Base-by-base conservation (phyloP, 768 basidiomycete species). In the Boletus subcaerulescens region DNA sequence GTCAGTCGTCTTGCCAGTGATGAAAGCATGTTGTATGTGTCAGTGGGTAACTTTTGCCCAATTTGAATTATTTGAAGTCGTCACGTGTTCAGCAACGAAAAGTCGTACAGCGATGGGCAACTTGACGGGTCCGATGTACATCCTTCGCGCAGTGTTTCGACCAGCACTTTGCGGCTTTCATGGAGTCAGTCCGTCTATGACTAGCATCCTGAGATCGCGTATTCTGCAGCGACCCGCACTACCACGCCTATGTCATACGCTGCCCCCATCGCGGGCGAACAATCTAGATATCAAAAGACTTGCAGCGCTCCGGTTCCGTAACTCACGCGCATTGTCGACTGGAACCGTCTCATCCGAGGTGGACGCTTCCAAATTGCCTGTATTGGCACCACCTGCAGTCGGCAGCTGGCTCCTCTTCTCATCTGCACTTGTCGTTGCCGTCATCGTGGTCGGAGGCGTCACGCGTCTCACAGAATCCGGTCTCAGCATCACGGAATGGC, bases 401-500 rank as follows among this genome's bases (percentile, higher is more conserved):
- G 89, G 86, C 8, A 77, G 80, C 55, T 98, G 96, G 93, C 82
- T 99, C 17, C 78, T 95, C 65, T 68, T 81, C 48, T 95, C 93
- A 15, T 89, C 93, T 1, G 83, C 82, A 5, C 76, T 99, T 32
- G 93, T 96, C 22, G 88, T 98, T 60, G 87, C 85, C 18, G 91
- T 99, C 67, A 86, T 98, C 63, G 87, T 98, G 50, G 91, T 99
- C 5, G 97, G 97, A 29, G 97, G 96, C 10, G 82, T 99, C 55
- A 99, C 97, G 3, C 88, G 97, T 41, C 81, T 99, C 55, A 99
- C 97, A 2, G 97, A 99, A 73, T 96, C 93, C 15, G 97, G 97
- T 14, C 76, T 99, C 56, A 95, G 93, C 69, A 99, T 99, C 70
- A 97, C 94, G 22, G 97, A 99, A 78, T 99, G 97, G 97, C 80